A percentile compares a stretch with the other conserved stretches of the same genome.
These are phyloP conservation scores for Colletotrichum sp. DNA, from an alignment of 2,329 filamentous ascomycete species.

Conservation along the genomic window DNA sequence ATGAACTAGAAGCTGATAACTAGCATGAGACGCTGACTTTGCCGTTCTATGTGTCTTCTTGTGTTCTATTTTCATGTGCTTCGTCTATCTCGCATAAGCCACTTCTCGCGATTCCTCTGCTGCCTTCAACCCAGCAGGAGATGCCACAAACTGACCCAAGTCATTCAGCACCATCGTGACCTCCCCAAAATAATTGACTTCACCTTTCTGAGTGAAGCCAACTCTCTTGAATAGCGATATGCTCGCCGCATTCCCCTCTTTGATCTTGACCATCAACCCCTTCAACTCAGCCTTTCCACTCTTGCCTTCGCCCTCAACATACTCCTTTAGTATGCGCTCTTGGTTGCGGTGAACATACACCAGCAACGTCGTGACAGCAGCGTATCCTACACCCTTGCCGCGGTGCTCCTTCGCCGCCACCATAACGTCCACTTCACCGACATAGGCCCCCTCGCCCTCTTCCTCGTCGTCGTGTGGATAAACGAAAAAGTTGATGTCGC, in stretches of 20 bases:
- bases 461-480: slow-evolving; percentile 61
- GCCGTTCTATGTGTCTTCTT: not conserved
- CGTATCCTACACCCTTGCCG: slow-evolving; percentile 68
- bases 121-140: not conserved
- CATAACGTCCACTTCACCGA: slow-evolving; percentile 89
- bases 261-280: slow-evolving; percentile 63
- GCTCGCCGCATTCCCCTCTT: slow-evolving; percentile 59
- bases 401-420: slow-evolving; percentile 67
- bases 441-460: slow-evolving; percentile 39
- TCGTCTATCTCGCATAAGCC: not conserved
- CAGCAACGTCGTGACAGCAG: slow-evolving; percentile 72
- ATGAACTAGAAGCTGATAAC: not conserved
- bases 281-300: slow-evolving; percentile 37
- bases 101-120: slow-evolving; percentile 5
- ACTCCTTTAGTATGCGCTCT: slow-evolving; percentile 56
- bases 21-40: not conserved
- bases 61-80: not conserved
- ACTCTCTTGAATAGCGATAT: slow-evolving; percentile 56
- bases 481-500: slow-evolving; percentile 85
- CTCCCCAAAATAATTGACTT: slow-evolving; percentile 66
- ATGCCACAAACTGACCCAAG: slow-evolving; percentile 23
- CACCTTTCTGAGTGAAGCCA: slow-evolving; percentile 57
- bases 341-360: slow-evolving; percentile 67
- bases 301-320: slow-evolving; percentile 29
- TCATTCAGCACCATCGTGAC: slow-evolving; percentile 52